phyloP scores from a whole-genome alignment of 192 early-diverging fungal species.

The Coemansia sp. region DNA sequence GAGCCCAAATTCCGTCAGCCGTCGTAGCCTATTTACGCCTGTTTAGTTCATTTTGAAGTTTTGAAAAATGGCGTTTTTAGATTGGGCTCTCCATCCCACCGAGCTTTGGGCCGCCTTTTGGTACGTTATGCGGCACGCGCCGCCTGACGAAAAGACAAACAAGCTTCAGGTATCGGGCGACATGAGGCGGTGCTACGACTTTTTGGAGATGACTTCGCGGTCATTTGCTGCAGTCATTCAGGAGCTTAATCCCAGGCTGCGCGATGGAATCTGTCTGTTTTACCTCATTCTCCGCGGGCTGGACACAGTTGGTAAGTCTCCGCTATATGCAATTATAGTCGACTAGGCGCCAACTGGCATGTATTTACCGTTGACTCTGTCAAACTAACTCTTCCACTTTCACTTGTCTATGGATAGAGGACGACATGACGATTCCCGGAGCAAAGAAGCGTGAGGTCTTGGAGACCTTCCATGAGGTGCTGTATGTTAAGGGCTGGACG shows the following conservation, averaged over 20 bases:
- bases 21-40: background rate
- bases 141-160: constrained; percentile 61
- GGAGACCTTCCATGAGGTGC: constrained; percentile 77
- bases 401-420: constrained; percentile 58
- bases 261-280: constrained; percentile 90
- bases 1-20: background rate
- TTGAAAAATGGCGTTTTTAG: constrained; percentile 59
- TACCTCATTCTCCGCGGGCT: constrained; percentile 95
- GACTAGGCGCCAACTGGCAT: background rate
- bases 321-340: background rate
- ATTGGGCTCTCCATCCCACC: constrained; percentile 77
- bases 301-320: constrained; percentile 83
- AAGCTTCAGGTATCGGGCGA: constrained; percentile 60
- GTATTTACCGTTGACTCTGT: background rate
- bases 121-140: constrained; percentile 62
- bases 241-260: constrained; percentile 75
- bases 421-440: constrained; percentile 92
- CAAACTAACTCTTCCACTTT: background rate
- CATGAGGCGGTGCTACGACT: constrained; percentile 81
- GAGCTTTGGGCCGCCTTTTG: constrained; percentile 84
- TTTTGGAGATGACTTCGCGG: constrained; percentile 91
- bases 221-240: constrained; percentile 97
- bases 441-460: constrained; percentile 78
- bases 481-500: constrained; percentile 78
- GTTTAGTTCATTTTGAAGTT: background rate